Conservation (phyloP, 306 rosid genomes). For the Corylus americana region DNA sequence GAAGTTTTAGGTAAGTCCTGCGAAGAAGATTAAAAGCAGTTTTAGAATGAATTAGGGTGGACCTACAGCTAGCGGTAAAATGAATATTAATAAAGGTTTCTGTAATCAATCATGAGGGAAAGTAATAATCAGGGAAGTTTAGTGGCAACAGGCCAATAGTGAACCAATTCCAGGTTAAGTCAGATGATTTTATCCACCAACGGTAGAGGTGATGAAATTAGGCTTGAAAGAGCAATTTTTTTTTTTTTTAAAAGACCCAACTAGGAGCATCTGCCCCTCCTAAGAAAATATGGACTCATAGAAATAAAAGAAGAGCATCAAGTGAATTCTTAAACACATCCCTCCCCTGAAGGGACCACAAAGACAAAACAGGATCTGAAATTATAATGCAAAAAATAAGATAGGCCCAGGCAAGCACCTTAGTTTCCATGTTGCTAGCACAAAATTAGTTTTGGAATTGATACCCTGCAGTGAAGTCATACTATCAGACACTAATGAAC, state of each 20-base stretch:
- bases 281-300: too few relatives aligned
- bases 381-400: neutral
- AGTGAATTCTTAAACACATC: too few relatives aligned
- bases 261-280: neutral
- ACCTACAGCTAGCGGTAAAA: neutral
- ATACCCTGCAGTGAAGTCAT: slow-evolving; percentile 48
- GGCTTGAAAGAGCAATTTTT: neutral
- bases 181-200: neutral
- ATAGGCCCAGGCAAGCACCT: slow-evolving; percentile 51
- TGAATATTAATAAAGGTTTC: neutral
- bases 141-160: neutral
- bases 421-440: slow-evolving; percentile 78
- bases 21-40: slow-evolving; percentile 20
- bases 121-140: neutral
- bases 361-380: neutral
- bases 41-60: neutral
- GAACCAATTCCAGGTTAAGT: neutral
- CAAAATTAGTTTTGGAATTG: slow-evolving; percentile 46
- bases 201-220: neutral
- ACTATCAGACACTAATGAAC: neutral
- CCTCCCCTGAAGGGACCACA: neutral
- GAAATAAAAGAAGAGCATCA: neutral
- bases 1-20: slow-evolving; percentile 89
- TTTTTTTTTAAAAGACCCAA: neutral
- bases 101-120: neutral